These are phyloP conservation scores for Piromyces sp. DNA, from an alignment of 192 early-diverging fungal genomes.

Conservation along the genomic window DNA sequence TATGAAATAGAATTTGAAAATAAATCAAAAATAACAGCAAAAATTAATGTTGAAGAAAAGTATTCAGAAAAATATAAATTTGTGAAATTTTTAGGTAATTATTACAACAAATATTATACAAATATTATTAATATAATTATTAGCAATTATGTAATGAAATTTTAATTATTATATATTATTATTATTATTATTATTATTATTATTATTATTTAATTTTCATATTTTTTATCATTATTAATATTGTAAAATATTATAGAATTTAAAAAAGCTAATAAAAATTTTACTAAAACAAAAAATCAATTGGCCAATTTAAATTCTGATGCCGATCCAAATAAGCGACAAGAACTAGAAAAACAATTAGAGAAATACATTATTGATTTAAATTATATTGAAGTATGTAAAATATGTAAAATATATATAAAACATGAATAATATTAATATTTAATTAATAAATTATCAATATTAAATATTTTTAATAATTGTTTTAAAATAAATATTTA, in stretches of 20 bases:
- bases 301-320: not conserved
- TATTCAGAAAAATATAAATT: not conserved
- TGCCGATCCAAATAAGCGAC: not conserved
- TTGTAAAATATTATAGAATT: not conserved
- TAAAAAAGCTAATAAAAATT: not conserved
- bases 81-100: not conserved
- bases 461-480: no score
- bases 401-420: no score
- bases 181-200: no score
- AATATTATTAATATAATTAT: no score
- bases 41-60: not conserved
- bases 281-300: not conserved
- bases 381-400: not conserved
- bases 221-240: no score
- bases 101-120: no score
- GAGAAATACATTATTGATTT: not conserved
- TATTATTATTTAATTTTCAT: not conserved
- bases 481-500: no score
- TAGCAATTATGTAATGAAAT: no score
- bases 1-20: not conserved
- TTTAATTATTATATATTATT: no score
- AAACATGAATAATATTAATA: no score
- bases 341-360: not conserved
- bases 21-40: not conserved
- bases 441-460: no score